phyloP scores from a whole-genome alignment of 768 basidiomycete species.

The Agaricus bisporus region DNA sequence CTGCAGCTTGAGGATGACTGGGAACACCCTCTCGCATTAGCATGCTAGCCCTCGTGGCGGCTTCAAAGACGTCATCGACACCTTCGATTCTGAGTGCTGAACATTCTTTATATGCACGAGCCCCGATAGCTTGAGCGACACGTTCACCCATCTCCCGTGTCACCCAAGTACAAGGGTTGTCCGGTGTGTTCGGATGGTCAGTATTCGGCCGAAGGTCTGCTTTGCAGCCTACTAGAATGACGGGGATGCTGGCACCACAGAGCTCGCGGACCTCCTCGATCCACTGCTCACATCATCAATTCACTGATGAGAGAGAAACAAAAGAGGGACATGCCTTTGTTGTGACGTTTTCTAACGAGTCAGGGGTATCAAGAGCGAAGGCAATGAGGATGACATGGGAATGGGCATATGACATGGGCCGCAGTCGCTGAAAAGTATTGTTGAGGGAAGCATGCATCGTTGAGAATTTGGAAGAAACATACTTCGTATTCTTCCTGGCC shows the following conservation, averaged over 20 bases:
- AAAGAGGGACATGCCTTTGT: conserved; percentile 58
- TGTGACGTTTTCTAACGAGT: conserved; percentile 93
- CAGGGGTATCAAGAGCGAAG: conserved; percentile 92
- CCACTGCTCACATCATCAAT: conserved; percentile 54
- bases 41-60: conserved; percentile 95
- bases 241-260: conserved; percentile 88
- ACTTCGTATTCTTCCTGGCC: conserved; percentile 99
- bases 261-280: conserved; percentile 97
- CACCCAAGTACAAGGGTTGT: conserved; percentile 49
- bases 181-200: conserved; percentile 37
- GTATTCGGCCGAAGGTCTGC: conserved; percentile 76
- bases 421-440: conserved; percentile 56
- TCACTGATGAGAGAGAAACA: conserved; percentile 2
- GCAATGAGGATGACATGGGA: conserved; percentile 99
- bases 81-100: conserved; percentile 86
- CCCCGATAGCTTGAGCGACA: conserved; percentile 80
- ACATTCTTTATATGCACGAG: conserved; percentile 92
- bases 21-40: conserved; percentile 84
- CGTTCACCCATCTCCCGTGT: conserved; percentile 77
- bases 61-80: conserved; percentile 96
- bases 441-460: background rate
- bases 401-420: conserved; percentile 96
- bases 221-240: conserved; percentile 95
- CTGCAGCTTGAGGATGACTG: conserved; percentile 29
- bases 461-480: conserved; percentile 9